A percentile compares a stretch with the other conserved stretches of the same genome.
Conservation (phyloP, 2,329 filamentous ascomycete species). For the Alternaria gaisen region DNA sequence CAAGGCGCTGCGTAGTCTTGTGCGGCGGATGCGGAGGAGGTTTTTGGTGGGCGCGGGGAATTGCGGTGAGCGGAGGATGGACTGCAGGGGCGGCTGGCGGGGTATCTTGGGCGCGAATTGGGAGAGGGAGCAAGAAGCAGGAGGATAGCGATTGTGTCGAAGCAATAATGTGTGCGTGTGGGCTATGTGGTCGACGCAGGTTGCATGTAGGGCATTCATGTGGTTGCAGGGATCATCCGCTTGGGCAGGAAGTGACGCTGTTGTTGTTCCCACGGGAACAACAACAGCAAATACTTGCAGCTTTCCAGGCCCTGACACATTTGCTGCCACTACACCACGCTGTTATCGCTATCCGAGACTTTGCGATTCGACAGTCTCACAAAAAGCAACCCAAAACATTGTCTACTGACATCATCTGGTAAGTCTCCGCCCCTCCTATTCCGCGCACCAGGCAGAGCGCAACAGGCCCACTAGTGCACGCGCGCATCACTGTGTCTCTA, state of each 20-base stretch:
- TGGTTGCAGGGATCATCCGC: constrained; percentile 16
- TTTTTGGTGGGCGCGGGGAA: constrained; percentile 31
- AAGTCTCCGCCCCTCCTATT: constrained; percentile 11
- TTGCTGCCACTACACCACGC: constrained; percentile 2
- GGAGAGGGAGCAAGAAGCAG: constrained; percentile 4
- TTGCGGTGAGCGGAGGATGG: constrained; percentile 31
- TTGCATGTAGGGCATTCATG: constrained; percentile 7
- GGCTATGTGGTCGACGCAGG: background rate
- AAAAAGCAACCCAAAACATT: background rate
- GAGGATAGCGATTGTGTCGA: constrained; percentile 15
- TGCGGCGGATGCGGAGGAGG: constrained; percentile 14
- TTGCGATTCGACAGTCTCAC: background rate
- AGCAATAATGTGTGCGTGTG: constrained; percentile 4
- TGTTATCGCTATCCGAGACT: constrained; percentile 6
- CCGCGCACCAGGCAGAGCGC: background rate
- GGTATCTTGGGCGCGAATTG: constrained; percentile 9
- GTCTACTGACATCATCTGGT: constrained; percentile 17
- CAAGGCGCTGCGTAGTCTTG: constrained; percentile 7
- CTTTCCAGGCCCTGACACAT: constrained; percentile 5
- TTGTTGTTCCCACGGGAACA: constrained; percentile 17
- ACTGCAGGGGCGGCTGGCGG: constrained; percentile 8
- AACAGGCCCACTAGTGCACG: constrained; percentile 12
- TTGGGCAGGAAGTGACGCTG: constrained; percentile 11
- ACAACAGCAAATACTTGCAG: constrained; percentile 15
- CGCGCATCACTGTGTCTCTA: constrained; percentile 1